These are phyloP conservation scores for Peronospora farinosa DNA, from an alignment of 352 stramenopile genomes.

Conservation along the genomic window DNA sequence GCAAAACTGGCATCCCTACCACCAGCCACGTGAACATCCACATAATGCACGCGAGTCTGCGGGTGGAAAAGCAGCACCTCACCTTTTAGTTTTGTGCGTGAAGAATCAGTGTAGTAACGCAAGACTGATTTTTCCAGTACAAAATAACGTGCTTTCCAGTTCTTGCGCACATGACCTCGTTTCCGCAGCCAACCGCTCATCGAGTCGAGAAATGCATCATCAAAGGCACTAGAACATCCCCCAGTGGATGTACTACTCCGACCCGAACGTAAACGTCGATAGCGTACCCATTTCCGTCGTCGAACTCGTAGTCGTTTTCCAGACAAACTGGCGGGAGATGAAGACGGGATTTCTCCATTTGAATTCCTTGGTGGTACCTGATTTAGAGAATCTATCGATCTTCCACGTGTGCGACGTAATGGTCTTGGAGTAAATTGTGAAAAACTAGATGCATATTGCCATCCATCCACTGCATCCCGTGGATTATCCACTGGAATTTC, in stretches of 20 bases:
- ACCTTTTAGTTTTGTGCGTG: conserved; percentile 49
- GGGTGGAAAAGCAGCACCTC: conserved; percentile 77
- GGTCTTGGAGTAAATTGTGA: conserved; percentile 39
- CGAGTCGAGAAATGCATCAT: conserved; percentile 63
- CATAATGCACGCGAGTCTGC: conserved; percentile 55
- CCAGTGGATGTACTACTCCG: conserved; percentile 2
- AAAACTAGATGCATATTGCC: conserved; percentile 63
- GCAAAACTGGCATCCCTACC: conserved; percentile 56
- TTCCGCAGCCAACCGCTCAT: conserved; percentile 71
- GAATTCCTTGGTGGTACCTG: conserved; percentile 4
- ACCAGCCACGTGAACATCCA: conserved; percentile 51
- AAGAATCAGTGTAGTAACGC: conserved; percentile 58
- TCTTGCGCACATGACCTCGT: conserved; percentile 63
- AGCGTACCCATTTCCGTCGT: conserved; percentile 63
- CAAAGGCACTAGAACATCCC: conserved; percentile 35
- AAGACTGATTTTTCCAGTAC: conserved; percentile 62
- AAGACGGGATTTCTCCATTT: conserved; percentile 16
- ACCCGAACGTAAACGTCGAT: conserved; percentile 33
- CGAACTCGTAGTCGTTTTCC: conserved; percentile 45
- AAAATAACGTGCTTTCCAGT: conserved; percentile 75
- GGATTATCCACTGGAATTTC: conserved; percentile 21
- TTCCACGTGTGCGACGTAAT: conserved; percentile 17
- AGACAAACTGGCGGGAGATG: conserved; percentile 20
- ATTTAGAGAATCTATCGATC: conserved; percentile 22
- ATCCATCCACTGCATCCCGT: conserved; percentile 39